Percentiles rank a stretch among this genome's conserved stretches.
These are phyloP conservation scores for Xylariaceae sp. DNA, from an alignment of 2,329 filamentous ascomycete species.

Conservation along the genomic window DNA sequence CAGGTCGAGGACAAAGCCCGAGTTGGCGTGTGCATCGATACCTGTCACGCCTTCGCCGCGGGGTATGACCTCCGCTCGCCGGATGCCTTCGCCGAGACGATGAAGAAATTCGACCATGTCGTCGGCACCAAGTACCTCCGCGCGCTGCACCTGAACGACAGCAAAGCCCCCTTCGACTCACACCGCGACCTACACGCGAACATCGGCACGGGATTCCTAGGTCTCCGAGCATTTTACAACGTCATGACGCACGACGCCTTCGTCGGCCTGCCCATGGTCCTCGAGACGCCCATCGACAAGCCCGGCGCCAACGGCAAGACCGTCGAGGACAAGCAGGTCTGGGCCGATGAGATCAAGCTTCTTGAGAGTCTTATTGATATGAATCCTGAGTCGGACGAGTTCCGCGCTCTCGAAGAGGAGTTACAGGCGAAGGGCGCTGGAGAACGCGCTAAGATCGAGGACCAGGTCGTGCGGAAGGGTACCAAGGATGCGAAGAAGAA, in stretches of 20 bases:
- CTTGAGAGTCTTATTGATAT: constrained; percentile 84
- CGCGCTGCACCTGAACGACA: constrained; percentile 91
- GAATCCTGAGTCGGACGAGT: constrained; percentile 71
- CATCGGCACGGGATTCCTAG: constrained; percentile 91
- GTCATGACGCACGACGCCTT: constrained; percentile 80
- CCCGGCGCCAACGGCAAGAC: constrained; percentile 62
- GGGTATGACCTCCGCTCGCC: constrained; percentile 85
- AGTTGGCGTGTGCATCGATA: constrained; percentile 93
- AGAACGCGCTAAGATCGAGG: constrained; percentile 72
- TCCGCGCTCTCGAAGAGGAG: constrained; percentile 59
- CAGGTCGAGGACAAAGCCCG: constrained; percentile 75
- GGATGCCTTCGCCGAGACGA: constrained; percentile 66
- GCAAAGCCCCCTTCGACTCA: constrained; percentile 80
- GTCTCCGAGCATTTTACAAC: constrained; percentile 84
- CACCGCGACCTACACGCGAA: constrained; percentile 90
- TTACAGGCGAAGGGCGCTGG: constrained; percentile 64
- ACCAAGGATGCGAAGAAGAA: constrained; percentile 54
- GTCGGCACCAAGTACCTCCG: constrained; percentile 77
- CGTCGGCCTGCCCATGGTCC: constrained; percentile 78
- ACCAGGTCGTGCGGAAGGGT: constrained; percentile 72
- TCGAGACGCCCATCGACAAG: constrained; percentile 90
- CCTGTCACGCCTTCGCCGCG: constrained; percentile 91
- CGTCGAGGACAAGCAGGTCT: constrained; percentile 75
- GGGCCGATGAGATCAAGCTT: constrained; percentile 93
- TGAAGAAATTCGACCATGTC: constrained; percentile 70